A percentile compares a stretch with the other conserved stretches of the same genome.
Conservation (phyloP, 306 rosid genomes). For the Urtica urens region DNA sequence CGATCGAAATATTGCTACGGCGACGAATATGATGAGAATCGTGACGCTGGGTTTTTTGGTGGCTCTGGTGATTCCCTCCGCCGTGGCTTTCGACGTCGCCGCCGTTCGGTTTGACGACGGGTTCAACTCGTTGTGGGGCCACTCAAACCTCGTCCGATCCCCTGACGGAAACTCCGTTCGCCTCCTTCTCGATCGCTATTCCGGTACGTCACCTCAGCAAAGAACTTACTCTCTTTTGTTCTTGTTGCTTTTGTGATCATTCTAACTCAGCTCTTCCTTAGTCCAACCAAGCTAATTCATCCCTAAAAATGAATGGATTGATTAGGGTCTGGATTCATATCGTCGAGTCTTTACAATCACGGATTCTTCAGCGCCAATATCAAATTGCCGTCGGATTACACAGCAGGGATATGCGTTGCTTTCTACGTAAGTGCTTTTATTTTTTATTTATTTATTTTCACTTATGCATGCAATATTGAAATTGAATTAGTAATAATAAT, state of each 20-base stretch:
- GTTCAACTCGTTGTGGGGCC: constrained; percentile 65
- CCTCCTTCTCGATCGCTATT: constrained; percentile 77
- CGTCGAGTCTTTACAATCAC: constrained; percentile 64
- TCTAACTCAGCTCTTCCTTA: not conserved
- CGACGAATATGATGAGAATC: too few species aligned
- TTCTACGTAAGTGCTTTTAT: constrained; percentile 51
- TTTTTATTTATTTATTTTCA: not conserved
- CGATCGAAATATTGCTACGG: constrained; percentile 15
- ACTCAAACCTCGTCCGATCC: constrained; percentile 66
- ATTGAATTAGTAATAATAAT: too few species aligned
- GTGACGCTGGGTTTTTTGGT: constrained; percentile 5
- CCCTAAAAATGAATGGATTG: not conserved
- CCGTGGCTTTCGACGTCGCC: constrained; percentile 50
- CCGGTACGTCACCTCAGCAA: constrained; percentile 29
- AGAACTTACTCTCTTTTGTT: too few species aligned
- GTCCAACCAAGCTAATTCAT: not conserved
- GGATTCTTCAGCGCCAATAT: constrained; percentile 91
- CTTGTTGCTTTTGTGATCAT: too few species aligned
- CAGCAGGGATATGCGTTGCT: constrained; percentile 84
- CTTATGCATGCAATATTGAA: too few species aligned
- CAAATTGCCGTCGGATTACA: constrained; percentile 77
- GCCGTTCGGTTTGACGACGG: constrained; percentile 62
- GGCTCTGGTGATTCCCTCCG: constrained; percentile 7
- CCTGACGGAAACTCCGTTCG: constrained; percentile 63
- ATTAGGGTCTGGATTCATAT: constrained; percentile 80